Evolutionary conservation across 768 basidiomycete genomes (phyloP), one percentile per base, ranked within the genome.

Genomic region (Kwoniella sp.): DNA sequence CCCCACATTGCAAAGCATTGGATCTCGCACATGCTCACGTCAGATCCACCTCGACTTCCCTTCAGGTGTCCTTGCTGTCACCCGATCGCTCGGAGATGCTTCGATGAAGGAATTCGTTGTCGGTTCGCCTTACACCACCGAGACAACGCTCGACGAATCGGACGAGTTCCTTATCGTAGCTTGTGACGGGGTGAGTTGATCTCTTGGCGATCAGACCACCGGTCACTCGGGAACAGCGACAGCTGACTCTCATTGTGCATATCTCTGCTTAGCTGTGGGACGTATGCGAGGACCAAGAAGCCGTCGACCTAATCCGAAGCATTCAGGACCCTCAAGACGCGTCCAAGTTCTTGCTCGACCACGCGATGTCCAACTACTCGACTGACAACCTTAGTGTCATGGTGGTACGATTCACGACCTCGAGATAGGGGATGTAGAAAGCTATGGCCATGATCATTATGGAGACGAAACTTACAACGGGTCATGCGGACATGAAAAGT

Each of bases 51-150:
- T 34, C 22, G 26, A 23, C 26, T 29, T 51, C 48, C 48, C n/a
- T 54, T 5, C 65, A 83, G 82, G 84, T 64, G 94, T 98, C 47
- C 83, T 99, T 60, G 93, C 93, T 5, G 96, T 99, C 29, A 99
- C 96, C 20, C 86, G 96, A 63, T 93, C 93, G 74, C 83, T 99
- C 62, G 96, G 96, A 34, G 96, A 99, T 77, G 90, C 93, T 1
- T 90, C 92, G 7, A 98, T 99, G 96, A 99, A 99, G 82, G 96
- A 99, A 75, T 99, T 94, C 79, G 96, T 99, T 12, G 96, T 98
- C 54, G 96, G 96, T 1, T 87, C 91, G 29, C 96, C 96, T 5
- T 99, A 95, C 81, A 99, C 96, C 22, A 98, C 96, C n/a, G 94
- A 97, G 81, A 97, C 95, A 13, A 87, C 89, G 71, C 82, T 99